These are phyloP conservation scores for Pseudocercospora ulei DNA, from an alignment of 2,329 filamentous ascomycete species.

Conservation along the genomic window DNA sequence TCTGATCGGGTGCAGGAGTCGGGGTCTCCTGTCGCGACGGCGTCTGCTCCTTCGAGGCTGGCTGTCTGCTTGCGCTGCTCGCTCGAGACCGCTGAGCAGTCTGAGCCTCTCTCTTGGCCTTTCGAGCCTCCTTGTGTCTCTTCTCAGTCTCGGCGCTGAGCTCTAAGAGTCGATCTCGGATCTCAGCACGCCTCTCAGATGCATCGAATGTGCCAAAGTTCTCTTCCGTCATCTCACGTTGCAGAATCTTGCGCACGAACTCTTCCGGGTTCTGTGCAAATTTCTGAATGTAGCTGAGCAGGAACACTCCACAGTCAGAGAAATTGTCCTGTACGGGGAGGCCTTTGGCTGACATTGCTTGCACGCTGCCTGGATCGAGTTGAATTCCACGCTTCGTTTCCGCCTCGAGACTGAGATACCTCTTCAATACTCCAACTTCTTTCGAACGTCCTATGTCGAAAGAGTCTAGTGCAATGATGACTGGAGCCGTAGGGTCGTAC, in stretches of 20 bases:
- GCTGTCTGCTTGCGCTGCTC: background rate
- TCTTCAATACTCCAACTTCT: slow-evolving; percentile 59
- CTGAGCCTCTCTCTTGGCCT: slow-evolving; percentile 7
- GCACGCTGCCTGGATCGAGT: slow-evolving; percentile 41
- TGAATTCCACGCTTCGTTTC: slow-evolving; percentile 49
- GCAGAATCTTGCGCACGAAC: slow-evolving; percentile 59
- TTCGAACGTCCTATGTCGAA: slow-evolving; percentile 55
- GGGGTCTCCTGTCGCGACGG: slow-evolving; percentile 2
- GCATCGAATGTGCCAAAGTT: slow-evolving; percentile 50
- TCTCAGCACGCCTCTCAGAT: slow-evolving; percentile 51
- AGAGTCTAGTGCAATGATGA: slow-evolving; percentile 82
- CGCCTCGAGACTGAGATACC: slow-evolving; percentile 68
- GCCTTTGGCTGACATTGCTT: slow-evolving; percentile 59
- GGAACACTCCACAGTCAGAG: slow-evolving; percentile 80
- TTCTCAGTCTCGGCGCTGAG: slow-evolving; percentile 52
- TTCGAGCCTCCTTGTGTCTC: slow-evolving; percentile 25
- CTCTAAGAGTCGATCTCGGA: slow-evolving; percentile 56
- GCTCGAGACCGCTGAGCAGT: slow-evolving; percentile 1
- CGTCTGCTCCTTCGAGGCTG: background rate
- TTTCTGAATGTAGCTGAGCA: slow-evolving; percentile 73
- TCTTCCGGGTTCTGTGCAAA: slow-evolving; percentile 65
- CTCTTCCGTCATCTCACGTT: slow-evolving; percentile 49
- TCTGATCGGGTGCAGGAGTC: background rate
- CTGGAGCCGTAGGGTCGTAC: slow-evolving; percentile 41
- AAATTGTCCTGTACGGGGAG: slow-evolving; percentile 75